A percentile compares a stretch with the other conserved stretches of the same genome.
Evolutionary conservation across 192 early-diverging fungal species (phyloP).

Genomic region (Umbelopsis ramanniana): DNA sequence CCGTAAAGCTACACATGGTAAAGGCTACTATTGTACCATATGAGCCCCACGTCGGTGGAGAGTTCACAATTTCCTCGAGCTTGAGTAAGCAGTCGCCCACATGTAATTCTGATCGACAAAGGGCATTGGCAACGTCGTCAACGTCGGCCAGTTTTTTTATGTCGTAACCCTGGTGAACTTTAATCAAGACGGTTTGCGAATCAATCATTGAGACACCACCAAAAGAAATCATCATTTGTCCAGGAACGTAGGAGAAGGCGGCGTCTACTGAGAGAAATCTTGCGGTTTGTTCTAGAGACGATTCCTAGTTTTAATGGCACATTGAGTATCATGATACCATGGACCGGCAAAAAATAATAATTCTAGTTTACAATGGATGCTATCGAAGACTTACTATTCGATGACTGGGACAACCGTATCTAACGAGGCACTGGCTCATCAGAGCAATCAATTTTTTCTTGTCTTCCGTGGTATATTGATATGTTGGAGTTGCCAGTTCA

Average conservation of each 20-base stretch:
- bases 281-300: slow-evolving; percentile 49
- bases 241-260: slow-evolving; percentile 68
- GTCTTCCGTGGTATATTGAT: slow-evolving; percentile 7
- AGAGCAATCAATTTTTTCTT: slow-evolving; percentile 49
- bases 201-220: slow-evolving; percentile 64
- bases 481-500: not conserved
- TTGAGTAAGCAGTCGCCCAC: slow-evolving; percentile 57
- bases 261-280: slow-evolving; percentile 62
- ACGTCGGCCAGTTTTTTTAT: slow-evolving; percentile 69
- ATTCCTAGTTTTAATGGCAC: slow-evolving; percentile 34
- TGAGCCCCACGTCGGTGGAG: slow-evolving; percentile 60
- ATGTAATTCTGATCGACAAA: slow-evolving; percentile 55
- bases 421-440: slow-evolving; percentile 48
- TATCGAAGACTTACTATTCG: slow-evolving; percentile 40
- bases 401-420: slow-evolving; percentile 52
- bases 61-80: slow-evolving; percentile 58
- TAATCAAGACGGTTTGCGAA: slow-evolving; percentile 69
- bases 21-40: slow-evolving; percentile 56
- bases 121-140: slow-evolving; percentile 57
- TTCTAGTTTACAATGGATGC: not conserved
- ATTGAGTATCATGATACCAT: not conserved
- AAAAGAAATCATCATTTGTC: slow-evolving; percentile 73
- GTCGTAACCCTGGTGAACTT: slow-evolving; percentile 65
- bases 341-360: too few relatives aligned
- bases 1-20: slow-evolving; percentile 52